These are phyloP conservation scores for Leptographium lundbergii DNA, from an alignment of 2,329 filamentous ascomycete genomes.

Conservation along the genomic window DNA sequence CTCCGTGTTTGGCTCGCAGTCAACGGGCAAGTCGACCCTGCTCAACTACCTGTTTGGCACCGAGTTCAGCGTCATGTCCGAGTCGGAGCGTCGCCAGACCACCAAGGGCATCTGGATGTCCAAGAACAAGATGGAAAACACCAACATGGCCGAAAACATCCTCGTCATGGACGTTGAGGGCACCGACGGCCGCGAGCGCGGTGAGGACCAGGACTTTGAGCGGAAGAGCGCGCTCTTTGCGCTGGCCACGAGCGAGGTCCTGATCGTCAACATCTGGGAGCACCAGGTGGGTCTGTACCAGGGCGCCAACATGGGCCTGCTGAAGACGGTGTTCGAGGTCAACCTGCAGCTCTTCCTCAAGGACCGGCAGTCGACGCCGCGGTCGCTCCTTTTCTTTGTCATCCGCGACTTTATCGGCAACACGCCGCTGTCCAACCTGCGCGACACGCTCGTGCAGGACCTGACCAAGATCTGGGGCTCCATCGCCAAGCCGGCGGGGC, in stretches of 20 bases:
- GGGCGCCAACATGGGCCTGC: constrained; percentile 93
- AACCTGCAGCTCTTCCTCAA: constrained; percentile 95
- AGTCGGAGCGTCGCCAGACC: constrained; percentile 85
- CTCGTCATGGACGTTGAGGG: constrained; percentile 99
- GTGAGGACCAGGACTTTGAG: constrained; percentile 98
- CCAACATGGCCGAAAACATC: constrained; percentile 88
- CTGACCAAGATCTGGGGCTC: constrained; percentile 84
- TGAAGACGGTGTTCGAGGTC: constrained; percentile 99
- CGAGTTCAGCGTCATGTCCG: constrained; percentile 94
- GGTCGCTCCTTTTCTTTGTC: constrained; percentile 94
- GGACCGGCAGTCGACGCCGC: constrained; percentile 80
- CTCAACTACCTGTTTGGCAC: constrained; percentile 94
- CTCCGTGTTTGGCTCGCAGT: constrained; percentile 97
- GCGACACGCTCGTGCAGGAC: constrained; percentile 82
- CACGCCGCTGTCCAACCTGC: constrained; percentile 80
- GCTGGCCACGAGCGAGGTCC: constrained; percentile 89
- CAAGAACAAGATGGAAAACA: constrained; percentile 66
- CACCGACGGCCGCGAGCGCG: constrained; percentile 88
- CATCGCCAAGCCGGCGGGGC: constrained; percentile 78
- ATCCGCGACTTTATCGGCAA: constrained; percentile 93
- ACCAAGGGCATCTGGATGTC: constrained; percentile 99
- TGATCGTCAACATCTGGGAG: constrained; percentile 99
- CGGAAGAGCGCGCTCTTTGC: constrained; percentile 96
- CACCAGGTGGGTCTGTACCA: constrained; percentile 97
- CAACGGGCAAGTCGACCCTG: constrained; percentile 93